Base-by-base conservation (phyloP, 2,329 filamentous ascomycete genomes). In the Penicillium sp. region DNA sequence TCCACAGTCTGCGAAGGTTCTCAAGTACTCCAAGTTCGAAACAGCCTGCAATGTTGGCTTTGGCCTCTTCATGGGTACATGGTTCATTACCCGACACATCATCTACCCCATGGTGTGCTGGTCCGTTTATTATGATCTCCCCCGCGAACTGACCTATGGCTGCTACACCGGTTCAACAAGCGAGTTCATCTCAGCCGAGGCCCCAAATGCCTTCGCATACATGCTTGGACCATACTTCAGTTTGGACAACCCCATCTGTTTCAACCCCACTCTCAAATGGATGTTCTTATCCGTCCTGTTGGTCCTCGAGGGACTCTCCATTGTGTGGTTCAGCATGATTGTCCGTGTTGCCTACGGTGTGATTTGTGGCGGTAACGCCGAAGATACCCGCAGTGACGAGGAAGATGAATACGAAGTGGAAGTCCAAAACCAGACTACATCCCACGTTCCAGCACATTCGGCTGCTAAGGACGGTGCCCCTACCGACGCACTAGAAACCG, bases 291-390 rank as follows among this genome's bases (percentile, higher is more conserved):
- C 82, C 10, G 82, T 91, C 39, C 84, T 99, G 3, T 79, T 95
- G 13, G 83, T 87, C 38, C 81, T 99, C 23, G 92, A 97, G 75
- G 79, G 82, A 23, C 83, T 99, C 52, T 92, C 90, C 33, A 78
- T 96, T 36, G 82, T 90, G 60, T 97, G 94, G 94, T 96, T 97
- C 70, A 82, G 81, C 60, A 89, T 96, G 86, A 96, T 97, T 64
- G 76, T 92, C 39, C 85, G 87, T 56, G 90, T 99, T 2, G 92
- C 92, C 23, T 82, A 89, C 60, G 87, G 88, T 60, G 92, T 97
- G 6, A 71, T 97, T 36, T 84, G 82, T 50, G 72, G 69, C 19
- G 92, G 93, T 33, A 84, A 85, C 33, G 92, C 93, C 5, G 92
- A 97, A 62, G 94, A 99, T 70, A 84, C 86, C 19, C 86, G 94